phyloP scores from a whole-genome alignment of 1,284 basidiomycete species.

The Ustilago trichophora region DNA sequence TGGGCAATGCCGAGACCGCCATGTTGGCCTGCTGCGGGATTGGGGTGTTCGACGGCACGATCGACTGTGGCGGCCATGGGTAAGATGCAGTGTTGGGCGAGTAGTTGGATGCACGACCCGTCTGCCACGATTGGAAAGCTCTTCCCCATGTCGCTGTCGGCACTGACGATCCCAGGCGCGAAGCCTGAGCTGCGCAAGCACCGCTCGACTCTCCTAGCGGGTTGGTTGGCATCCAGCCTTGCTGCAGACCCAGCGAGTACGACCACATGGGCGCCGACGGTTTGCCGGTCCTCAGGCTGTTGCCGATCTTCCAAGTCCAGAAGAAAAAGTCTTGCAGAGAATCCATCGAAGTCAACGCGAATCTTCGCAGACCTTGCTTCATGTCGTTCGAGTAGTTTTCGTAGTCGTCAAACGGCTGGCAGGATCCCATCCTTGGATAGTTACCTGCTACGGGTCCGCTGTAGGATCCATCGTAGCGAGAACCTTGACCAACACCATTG shows the following conservation, averaged over 20 bases:
- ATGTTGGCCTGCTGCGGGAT: slow-evolving; percentile 6
- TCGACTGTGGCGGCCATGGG: slow-evolving; percentile 45
- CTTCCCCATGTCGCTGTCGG: slow-evolving; percentile 35
- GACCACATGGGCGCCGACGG: slow-evolving; percentile 60
- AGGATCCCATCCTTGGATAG: slow-evolving; percentile 42
- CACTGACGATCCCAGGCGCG: slow-evolving; percentile 7
- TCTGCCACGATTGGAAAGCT: slow-evolving; percentile 44
- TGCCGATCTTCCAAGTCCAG: slow-evolving; percentile 80
- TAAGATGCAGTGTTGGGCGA: slow-evolving; percentile 20
- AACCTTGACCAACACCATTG: slow-evolving; percentile 73
- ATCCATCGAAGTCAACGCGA: slow-evolving; percentile 51
- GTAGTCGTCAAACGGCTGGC: slow-evolving; percentile 53
- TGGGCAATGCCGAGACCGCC: slow-evolving; percentile 12
- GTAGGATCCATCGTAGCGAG: slow-evolving; percentile 81
- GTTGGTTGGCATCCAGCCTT: slow-evolving; percentile 60
- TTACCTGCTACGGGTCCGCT: slow-evolving; percentile 38
- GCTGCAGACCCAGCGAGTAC: slow-evolving; percentile 60
- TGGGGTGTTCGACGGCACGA: slow-evolving; percentile 32
- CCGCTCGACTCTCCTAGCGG: slow-evolving; percentile 29
- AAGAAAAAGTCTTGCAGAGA: slow-evolving; percentile 69
- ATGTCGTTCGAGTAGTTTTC: slow-evolving; percentile 37
- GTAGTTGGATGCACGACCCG: slow-evolving; percentile 42
- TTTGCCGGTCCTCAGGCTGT: slow-evolving; percentile 40
- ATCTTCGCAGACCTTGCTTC: slow-evolving; percentile 33
- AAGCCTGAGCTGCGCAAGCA: slow-evolving; percentile 31